Conservation (phyloP, 257 asterid genomes). For the Salvia rosmarinus region DNA sequence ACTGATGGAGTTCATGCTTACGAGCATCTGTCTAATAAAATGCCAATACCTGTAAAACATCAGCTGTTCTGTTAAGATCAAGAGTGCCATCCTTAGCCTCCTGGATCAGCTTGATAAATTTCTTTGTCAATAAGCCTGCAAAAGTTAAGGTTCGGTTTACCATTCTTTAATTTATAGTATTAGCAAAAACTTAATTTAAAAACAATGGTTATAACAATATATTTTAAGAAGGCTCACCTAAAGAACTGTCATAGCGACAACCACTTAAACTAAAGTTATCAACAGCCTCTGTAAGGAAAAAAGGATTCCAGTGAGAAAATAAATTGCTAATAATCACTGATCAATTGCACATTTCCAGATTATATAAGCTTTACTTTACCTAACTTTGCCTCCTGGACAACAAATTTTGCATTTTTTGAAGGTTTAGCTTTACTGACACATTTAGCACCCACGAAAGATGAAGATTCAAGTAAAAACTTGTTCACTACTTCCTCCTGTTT, state of each 20-base stretch:
- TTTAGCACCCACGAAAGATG: conserved; percentile 33
- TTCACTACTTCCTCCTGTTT: conserved; percentile 37
- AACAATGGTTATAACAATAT: not conserved
- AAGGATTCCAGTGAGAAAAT: conserved; percentile 25
- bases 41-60: conserved; percentile 56
- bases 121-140: conserved; percentile 80
- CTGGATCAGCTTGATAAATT: conserved; percentile 60
- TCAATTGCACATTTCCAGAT: conserved; percentile 12
- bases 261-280: conserved; percentile 44
- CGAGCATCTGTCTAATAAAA: not conserved
- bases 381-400: conserved; percentile 42
- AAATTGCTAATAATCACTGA: conserved; percentile 13
- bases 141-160: conserved; percentile 1
- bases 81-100: conserved; percentile 64
- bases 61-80: conserved; percentile 77
- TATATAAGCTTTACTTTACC: conserved; percentile 43
- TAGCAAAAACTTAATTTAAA: conserved; percentile 1
- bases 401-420: conserved; percentile 42
- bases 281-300: conserved; percentile 50
- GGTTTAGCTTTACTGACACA: conserved; percentile 38
- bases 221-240: conserved; percentile 54
- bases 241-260: conserved; percentile 74
- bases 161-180: conserved; percentile 11
- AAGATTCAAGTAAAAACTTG: conserved; percentile 25
- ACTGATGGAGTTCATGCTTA: conserved; percentile 8